These are phyloP conservation scores for Cunninghamia lanceolata DNA, from an alignment of 75 land plant genomes.

Conservation along the genomic window DNA sequence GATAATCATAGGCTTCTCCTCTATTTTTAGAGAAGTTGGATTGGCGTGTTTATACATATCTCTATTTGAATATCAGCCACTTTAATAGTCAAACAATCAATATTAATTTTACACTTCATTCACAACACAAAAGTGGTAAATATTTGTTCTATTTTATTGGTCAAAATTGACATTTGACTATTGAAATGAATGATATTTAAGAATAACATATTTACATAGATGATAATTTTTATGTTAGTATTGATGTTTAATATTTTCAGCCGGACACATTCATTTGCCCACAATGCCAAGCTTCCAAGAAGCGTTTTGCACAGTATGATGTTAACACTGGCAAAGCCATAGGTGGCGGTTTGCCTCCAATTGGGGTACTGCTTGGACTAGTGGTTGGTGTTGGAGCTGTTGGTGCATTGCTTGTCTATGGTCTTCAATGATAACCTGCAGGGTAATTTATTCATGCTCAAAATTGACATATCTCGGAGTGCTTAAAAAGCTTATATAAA, in stretches of 20 bases:
- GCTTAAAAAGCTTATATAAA: too few relatives aligned
- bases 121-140: too few relatives aligned
- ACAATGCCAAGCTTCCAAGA: constrained; percentile 96
- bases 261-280: constrained; percentile 83
- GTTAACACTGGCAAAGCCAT: constrained; percentile 78
- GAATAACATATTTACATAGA: too few relatives aligned
- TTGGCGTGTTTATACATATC: too few relatives aligned
- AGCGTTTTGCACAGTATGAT: constrained; percentile 92
- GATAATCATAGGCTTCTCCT: not conserved
- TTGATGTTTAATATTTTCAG: constrained; percentile 35
- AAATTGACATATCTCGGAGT: too few relatives aligned
- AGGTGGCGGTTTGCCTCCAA: constrained; percentile 80
- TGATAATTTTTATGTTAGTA: not conserved
- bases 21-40: not conserved
- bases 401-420: constrained; percentile 85
- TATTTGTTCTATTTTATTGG: too few relatives aligned
- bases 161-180: too few relatives aligned
- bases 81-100: too few relatives aligned
- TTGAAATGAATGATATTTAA: too few relatives aligned
- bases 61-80: too few relatives aligned
- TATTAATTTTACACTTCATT: too few relatives aligned
- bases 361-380: constrained; percentile 81
- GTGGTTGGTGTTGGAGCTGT: constrained; percentile 68
- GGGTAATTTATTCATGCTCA: too few relatives aligned
- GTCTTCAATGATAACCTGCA: constrained; percentile 57